Evolutionary conservation across 2,329 filamentous ascomycete species (phyloP).

Genomic region (Penicillium hordei): DNA sequence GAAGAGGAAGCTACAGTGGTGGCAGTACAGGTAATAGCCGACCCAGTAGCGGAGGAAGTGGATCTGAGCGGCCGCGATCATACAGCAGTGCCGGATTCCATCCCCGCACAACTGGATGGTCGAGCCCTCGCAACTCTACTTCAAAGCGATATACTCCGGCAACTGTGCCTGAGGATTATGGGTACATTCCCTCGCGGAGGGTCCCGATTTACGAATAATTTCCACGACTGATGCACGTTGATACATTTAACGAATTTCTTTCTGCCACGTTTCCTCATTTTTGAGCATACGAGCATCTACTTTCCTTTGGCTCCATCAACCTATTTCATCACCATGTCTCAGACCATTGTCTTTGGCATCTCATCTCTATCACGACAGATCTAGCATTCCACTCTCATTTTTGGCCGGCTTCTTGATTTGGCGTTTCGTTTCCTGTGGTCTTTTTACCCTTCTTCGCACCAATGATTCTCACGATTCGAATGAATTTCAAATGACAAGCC

Average conservation of each 20-base stretch:
- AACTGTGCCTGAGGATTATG: conserved; percentile 15
- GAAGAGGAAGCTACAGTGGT: conserved; percentile 27
- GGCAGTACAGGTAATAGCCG: conserved; percentile 20
- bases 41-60: conserved; percentile 25
- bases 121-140: conserved; percentile 21
- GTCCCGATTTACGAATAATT: conserved; percentile 22
- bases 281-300: not conserved
- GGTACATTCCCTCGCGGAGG: conserved; percentile 16
- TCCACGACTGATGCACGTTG: not conserved
- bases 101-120: conserved; percentile 15
- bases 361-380: not conserved
- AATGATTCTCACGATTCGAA: not conserved
- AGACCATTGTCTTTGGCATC: not conserved
- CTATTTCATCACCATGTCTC: not conserved
- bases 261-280: not conserved
- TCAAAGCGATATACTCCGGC: conserved; percentile 23
- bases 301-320: not conserved
- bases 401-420: not conserved
- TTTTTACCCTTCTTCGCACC: not conserved
- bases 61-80: conserved; percentile 26
- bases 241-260: not conserved
- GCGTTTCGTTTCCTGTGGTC: not conserved
- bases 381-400: not conserved
- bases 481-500: not conserved
- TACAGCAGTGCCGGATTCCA: conserved; percentile 22